Evolutionary conservation across 1,284 basidiomycete genomes (phyloP), one percentile per base, ranked within the genome.

Genomic region (Ceratobasidium sp.): DNA sequence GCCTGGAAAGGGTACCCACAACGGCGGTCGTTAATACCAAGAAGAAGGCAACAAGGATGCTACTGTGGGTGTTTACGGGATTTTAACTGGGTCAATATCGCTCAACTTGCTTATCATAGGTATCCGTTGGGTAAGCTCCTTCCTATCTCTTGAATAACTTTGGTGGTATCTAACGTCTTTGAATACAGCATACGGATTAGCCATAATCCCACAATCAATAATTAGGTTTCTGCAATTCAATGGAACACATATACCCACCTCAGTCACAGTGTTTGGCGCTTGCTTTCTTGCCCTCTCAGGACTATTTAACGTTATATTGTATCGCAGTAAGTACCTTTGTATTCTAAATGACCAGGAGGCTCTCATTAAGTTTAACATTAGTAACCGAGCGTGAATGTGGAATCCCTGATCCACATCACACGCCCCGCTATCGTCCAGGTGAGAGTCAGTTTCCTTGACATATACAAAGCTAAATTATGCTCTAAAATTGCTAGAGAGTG

Each of bases 221-320:
- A 56, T 56, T 15, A n/a, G 54, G n/a, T 29, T 56, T 15, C 9
- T 56, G 29, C n/a, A 56, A 24, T 56, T 56, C 29, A 56, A 56
- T 17, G 27, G 27, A 56, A 29, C 29, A 17, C 5, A 56, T 6
- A 56, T 56, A 29, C 54, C 54, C 5, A 56, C 29, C 22, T 6
- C n/a, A 29, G 54, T 24, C n/a, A 56, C 54, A 6, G 29, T 29
- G 27, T 29, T 56, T 56, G 54, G 54, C 7, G 54, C 54, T 7
- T 15, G 54, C 29, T 5, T 56, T 7, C 29, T 56, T 56, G 54
- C 22, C 2, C 7, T 56, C 7, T 56, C 54, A 29, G 54, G 54
- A n/a, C 22, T 56, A 17, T 27, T 56, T 6, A 56, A 56, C 17
- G 54, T 56, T 22, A 27, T 8, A 27, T 24, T 56, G 5, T 56